Base-by-base conservation (phyloP, 352 stramenopile species). In the Pythium volutum region DNA sequence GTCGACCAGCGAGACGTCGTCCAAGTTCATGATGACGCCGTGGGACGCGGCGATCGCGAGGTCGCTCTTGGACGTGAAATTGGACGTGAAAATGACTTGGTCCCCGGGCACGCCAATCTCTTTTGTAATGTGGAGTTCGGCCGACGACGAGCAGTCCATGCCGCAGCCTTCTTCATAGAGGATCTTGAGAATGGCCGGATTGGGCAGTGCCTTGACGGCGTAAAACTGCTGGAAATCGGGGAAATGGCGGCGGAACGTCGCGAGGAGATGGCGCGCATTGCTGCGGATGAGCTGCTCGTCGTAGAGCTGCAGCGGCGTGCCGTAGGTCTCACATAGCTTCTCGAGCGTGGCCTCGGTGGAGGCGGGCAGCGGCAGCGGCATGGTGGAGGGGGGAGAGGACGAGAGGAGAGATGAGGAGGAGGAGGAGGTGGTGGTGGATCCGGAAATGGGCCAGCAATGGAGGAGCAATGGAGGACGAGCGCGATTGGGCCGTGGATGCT, bases 151-250 rank as follows among this genome's bases (percentile, higher is more conserved):
- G 64, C 88, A 96, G 70, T 96, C 88, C 79, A 96, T 90, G 31
- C 88, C 88, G 70, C 87, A 96, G 18, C 84, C 87, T 59, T 95
- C 84, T 23, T 95, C 71, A 22, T 76, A 58, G 43, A 96, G 77
- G 16, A 96, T 69, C 69, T 88, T 88, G 61, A 96, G 75, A 55
- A 96, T 88, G 22, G 85, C 86, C 12, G 88, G 88, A 71, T 96
- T 96, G 15, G 88, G 88, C 69, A 95, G 70, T 66, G 88, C 88
- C 78, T 96, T 96, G 39, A 96, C 88, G 23, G 88, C 88, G 63
- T 79, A 96, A 66, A 92, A 95, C 71, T 96, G 82, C 70, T 90
- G 70, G 55, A 96, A 96, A 55, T 87, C 76, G 15, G 83, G 81
- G 55, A 95, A 95, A 38, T 91, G 70, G 59, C 59, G 62, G 51